phyloP scores from a whole-genome alignment of 352 stramenopile species.

The Phytophthora megakarya region DNA sequence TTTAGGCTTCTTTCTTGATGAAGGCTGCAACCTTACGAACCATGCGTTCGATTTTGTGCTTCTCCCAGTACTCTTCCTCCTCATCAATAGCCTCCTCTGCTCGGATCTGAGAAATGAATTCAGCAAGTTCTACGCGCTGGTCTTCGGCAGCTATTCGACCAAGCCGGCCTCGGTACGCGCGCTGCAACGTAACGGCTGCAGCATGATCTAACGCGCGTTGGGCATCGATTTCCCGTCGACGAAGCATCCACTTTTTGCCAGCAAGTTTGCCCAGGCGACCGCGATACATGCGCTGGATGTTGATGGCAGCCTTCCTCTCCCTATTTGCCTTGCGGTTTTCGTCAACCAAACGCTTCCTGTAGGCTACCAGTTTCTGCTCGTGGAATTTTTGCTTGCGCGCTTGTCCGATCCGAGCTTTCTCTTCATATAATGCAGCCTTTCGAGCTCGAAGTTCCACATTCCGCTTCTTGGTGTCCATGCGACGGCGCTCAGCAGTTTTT shows the following conservation, averaged over 20 bases:
- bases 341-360: conserved; percentile 61
- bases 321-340: conserved; percentile 71
- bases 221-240: conserved; percentile 85
- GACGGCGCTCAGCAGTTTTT: conserved; percentile 47
- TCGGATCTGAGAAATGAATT: conserved; percentile 93
- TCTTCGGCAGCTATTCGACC: conserved; percentile 85
- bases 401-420: conserved; percentile 64
- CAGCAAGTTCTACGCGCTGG: conserved; percentile 87
- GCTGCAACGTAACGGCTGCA: conserved; percentile 84
- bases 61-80: conserved; percentile 80
- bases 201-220: conserved; percentile 75
- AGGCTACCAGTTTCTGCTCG: conserved; percentile 62
- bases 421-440: conserved; percentile 48
- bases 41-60: conserved; percentile 58
- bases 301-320: conserved; percentile 47
- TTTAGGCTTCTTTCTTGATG: conserved; percentile 65
- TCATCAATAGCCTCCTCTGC: conserved; percentile 91
- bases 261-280: conserved; percentile 83
- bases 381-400: conserved; percentile 71
- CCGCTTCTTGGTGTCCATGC: conserved; percentile 56
- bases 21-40: conserved; percentile 60
- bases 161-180: conserved; percentile 85
- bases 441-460: conserved; percentile 49
- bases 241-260: conserved; percentile 82
- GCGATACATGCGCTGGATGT: conserved; percentile 81